Evolutionary conservation across 768 basidiomycete species (phyloP), one percentile per base, ranked within the genome.

Genomic region (Clathrus columnatus): DNA sequence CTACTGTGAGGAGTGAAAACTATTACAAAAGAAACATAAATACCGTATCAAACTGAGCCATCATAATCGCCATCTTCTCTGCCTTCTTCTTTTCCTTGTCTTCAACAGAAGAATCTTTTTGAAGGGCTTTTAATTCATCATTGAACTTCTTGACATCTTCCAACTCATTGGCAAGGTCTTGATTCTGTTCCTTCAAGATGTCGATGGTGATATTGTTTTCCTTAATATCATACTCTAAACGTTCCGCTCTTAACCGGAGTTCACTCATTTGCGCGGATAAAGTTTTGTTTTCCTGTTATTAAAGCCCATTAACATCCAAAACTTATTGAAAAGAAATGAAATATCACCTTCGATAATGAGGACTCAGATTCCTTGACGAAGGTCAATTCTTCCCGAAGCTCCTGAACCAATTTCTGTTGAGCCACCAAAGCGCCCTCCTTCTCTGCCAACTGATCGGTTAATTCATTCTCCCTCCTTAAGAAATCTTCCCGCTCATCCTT

Each of bases 1-100:
- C 54, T 41, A 52, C 46, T 16, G 53, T 36, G 46, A 58, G 23
- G 50, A 16, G 10, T 20, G 41, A 17, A 59, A 48, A 62, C 45
- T 60, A 59, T 45, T 8, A 5, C 14, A 16, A 48, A 54, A 52
- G 50, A 45, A 52, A 56, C 4, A 29, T 48, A 43, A 73, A 64
- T 61, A 95, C 95, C 59, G 87, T 80, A 70, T 98, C 94, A 62
- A 99, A 95, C 69, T 95, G 94, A 57, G 95, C 91, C 95, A 99
- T 97, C 91, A 99, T 96, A 61, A 93, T 76, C 7, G 91, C 93
- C 89, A 99, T 91, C 79, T 97, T 97, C 75, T 98, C 95, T 65
- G 95, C 92, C 71, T 98, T 98, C 69, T 89, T 83, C 77, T 91
- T 96, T 77, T 99, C 96, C 73, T 94, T 97, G 68, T 97, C 96